Evolutionary conservation across 169 alveolate genomes (phyloP).

Genomic region (Cytauxzoon felis): DNA sequence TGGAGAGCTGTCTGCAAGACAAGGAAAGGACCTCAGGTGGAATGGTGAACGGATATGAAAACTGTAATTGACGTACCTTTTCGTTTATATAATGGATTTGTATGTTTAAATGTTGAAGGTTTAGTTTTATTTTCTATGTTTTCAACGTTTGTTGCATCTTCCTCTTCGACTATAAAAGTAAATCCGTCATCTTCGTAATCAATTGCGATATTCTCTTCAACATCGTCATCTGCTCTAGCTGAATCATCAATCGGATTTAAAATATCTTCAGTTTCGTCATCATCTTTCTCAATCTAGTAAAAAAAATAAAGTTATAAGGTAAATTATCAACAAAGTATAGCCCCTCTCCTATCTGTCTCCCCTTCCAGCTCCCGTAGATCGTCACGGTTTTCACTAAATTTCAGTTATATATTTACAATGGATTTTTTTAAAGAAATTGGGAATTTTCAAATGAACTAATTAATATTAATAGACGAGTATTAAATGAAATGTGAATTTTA

Average conservation of each 20-base stretch:
- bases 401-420: neutral
- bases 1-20: neutral
- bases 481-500: too few relatives aligned
- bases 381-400: neutral
- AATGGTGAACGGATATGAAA: neutral
- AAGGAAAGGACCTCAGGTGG: neutral
- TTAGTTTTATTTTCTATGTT: neutral
- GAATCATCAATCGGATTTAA: neutral
- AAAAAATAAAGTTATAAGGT: too few relatives aligned
- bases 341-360: too few relatives aligned
- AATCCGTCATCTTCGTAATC: conserved; percentile 43
- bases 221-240: neutral
- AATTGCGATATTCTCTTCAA: neutral
- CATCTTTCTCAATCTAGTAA: neutral
- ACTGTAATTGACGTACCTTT: neutral
- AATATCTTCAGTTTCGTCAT: neutral
- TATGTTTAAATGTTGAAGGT: conserved; percentile 7
- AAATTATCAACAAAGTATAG: too few relatives aligned
- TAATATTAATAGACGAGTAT: too few relatives aligned
- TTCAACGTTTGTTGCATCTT: neutral
- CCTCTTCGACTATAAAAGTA: conserved; percentile 42
- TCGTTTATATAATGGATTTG: conserved; percentile 16
- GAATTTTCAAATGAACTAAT: too few relatives aligned
- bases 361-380: too few relatives aligned
- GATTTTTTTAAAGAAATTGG: neutral